phyloP scores from a whole-genome alignment of 2,329 filamentous ascomycete species.

The Colletotrichum scovillei region DNA sequence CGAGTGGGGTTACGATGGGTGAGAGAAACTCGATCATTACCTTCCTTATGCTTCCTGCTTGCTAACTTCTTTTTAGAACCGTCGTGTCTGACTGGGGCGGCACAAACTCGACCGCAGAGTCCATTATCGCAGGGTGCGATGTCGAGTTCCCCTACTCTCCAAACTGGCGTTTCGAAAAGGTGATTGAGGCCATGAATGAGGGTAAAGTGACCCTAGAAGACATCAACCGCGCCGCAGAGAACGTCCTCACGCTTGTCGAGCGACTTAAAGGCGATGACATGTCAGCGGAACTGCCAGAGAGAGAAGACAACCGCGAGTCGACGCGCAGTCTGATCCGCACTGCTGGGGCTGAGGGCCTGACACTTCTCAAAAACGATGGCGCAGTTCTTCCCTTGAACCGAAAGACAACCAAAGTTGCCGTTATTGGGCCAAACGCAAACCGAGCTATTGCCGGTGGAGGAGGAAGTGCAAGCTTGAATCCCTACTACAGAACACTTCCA shows the following conservation, averaged over 20 bases:
- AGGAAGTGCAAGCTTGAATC: conserved; percentile 75
- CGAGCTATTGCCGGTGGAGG: conserved; percentile 75
- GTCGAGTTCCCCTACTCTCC: conserved; percentile 68
- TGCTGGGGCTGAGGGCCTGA: conserved; percentile 71
- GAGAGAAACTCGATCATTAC: conserved; percentile 36
- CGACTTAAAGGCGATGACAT: conserved; percentile 71
- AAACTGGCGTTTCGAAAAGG: conserved; percentile 68
- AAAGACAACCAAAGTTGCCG: conserved; percentile 67
- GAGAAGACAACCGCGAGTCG: conserved; percentile 66
- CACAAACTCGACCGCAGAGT: conserved; percentile 65
- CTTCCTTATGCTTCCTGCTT: neutral
- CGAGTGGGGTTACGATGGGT: conserved; percentile 73
- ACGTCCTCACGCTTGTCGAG: conserved; percentile 69
- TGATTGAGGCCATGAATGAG: conserved; percentile 62
- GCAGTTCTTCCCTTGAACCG: conserved; percentile 68
- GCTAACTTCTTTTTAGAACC: conserved; percentile 48
- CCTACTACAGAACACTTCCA: conserved; percentile 75
- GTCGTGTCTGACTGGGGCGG: conserved; percentile 72
- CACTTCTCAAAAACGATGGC: conserved; percentile 72
- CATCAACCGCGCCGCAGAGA: conserved; percentile 69
- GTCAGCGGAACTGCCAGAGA: conserved; percentile 66
- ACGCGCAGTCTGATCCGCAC: conserved; percentile 70
- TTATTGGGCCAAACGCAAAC: conserved; percentile 76
- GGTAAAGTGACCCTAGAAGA: conserved; percentile 59
- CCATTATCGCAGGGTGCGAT: conserved; percentile 66